phyloP scores from a whole-genome alignment of 345 rosid genomes.

The Aegle marmelos region DNA sequence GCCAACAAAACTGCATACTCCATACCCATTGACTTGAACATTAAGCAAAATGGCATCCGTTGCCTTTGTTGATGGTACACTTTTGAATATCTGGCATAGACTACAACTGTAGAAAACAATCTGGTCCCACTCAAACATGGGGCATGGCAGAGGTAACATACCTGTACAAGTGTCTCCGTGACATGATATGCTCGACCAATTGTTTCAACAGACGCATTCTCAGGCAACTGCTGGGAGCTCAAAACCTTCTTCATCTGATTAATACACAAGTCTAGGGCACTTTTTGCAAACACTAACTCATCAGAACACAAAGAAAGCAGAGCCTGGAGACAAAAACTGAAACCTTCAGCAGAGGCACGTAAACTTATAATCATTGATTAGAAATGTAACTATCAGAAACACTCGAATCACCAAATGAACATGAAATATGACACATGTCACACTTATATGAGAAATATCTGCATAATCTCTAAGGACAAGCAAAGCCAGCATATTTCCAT shows the following conservation, averaged over 20 bases:
- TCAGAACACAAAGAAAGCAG: conserved; percentile 87
- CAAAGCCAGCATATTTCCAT: not conserved
- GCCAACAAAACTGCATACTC: not conserved
- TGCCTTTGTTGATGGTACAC: conserved; percentile 1
- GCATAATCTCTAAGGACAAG: not conserved
- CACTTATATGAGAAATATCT: not conserved
- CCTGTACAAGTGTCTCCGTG: conserved; percentile 92
- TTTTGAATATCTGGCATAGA: not conserved
- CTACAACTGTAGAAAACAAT: not conserved
- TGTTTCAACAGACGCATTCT: conserved; percentile 84
- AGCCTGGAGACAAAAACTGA: conserved; percentile 52
- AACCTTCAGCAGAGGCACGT: conserved; percentile 8
- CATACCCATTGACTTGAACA: not conserved
- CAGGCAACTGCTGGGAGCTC: conserved; percentile 78
- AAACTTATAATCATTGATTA: conserved; percentile 1
- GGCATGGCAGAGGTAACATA: conserved; percentile 19
- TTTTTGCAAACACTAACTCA: conserved; percentile 84
- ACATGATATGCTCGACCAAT: conserved; percentile 91
- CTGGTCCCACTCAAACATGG: not conserved
- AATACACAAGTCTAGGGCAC: conserved; percentile 74
- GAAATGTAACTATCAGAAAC: not conserved
- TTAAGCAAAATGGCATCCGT: not conserved
- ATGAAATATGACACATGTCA: not conserved
- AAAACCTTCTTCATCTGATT: conserved; percentile 82
- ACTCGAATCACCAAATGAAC: not conserved